Evolutionary conservation across 305 asterid genomes (phyloP).

Genomic region (Euphrasia arctica): DNA sequence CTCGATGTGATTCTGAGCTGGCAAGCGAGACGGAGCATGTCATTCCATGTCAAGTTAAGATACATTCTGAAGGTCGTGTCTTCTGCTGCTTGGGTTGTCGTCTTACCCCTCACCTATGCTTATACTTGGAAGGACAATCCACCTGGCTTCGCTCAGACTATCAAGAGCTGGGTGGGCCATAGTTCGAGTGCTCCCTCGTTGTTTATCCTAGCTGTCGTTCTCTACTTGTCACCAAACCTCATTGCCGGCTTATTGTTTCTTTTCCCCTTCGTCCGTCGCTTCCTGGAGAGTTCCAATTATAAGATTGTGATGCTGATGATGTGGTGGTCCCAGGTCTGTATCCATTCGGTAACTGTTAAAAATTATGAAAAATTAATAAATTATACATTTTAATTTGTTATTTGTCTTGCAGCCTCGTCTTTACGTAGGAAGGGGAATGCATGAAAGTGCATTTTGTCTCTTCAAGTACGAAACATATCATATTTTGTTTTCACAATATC

Average conservation of each 20-base stretch:
- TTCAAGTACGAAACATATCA: constrained; percentile 51
- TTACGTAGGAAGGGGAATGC: constrained; percentile 94
- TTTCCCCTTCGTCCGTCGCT: constrained; percentile 71
- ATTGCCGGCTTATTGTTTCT: constrained; percentile 70
- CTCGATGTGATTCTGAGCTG: constrained; percentile 72
- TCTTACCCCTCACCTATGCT: constrained; percentile 78
- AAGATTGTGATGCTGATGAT: constrained; percentile 78
- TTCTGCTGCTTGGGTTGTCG: constrained; percentile 77
- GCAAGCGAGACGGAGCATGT: constrained; percentile 78
- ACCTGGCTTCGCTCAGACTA: constrained; percentile 67
- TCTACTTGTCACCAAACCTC: constrained; percentile 75
- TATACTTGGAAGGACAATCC: constrained; percentile 63
- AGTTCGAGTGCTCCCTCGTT: constrained; percentile 55
- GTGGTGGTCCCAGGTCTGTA: constrained; percentile 91
- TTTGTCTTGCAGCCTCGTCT: constrained; percentile 70
- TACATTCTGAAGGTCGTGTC: constrained; percentile 61
- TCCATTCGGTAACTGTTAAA: background rate
- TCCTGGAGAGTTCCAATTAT: constrained; percentile 79
- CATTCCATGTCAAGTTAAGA: constrained; percentile 70
- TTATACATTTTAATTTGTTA: too few relatives aligned
- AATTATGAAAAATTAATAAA: too few relatives aligned
- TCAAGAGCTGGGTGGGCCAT: constrained; percentile 70
- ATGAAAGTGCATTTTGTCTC: constrained; percentile 77
- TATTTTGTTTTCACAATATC: constrained; percentile 18
- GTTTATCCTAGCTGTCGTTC: constrained; percentile 66